Evolutionary conservation across 2,329 filamentous ascomycete genomes (phyloP), one percentile per base, ranked within the genome.

Genomic region (Nothophaeocryptopus gaeumannii): DNA sequence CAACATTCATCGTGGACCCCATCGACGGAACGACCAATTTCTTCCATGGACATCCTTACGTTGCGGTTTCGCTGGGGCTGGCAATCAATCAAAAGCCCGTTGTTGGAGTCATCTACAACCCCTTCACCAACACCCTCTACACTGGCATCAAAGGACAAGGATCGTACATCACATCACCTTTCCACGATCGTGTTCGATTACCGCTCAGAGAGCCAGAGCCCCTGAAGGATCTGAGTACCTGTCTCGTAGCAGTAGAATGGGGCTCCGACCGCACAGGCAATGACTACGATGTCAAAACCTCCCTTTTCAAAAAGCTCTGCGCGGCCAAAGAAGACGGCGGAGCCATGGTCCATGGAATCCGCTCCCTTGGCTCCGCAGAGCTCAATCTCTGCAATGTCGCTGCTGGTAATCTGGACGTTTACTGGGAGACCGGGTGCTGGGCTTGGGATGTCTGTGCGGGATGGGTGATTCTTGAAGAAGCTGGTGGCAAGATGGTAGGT

Each of bases 21-120:
- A 90, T 92, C 60, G 88, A 92, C 71, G 88, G 86, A 63, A 90
- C 81, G 5, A 89, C 85, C 43, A 91, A 91, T 76, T 90, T 92
- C 64, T 80, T 91, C 39, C 88, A 91, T 70, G 80, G 79, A 14
- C 85, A 88, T 70, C 85, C 86, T 4, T 78, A 82, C 61, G 86
- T 88, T 54, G 88, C 83, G 72, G 84, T 91, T 71, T 89, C 85
- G 9, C 81, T 92, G 31, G 88, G 87, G 39, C 77, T 92, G 50
- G 78, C 84, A 37, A 70, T 89, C 54, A 70, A 79, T 62, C 78
- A 79, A 55, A 63, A 66, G 9, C 86, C 88, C 15, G 74, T 76
- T 45, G 77, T 91, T 38, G 88, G 88, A 54, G 83, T 92, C 50
- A 83, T 92, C 54, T 91, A 89, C 73, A 91, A 91, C 71, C 88